Conservation (phyloP, 1,284 basidiomycete genomes). For the Phellinidium pouzarii region DNA sequence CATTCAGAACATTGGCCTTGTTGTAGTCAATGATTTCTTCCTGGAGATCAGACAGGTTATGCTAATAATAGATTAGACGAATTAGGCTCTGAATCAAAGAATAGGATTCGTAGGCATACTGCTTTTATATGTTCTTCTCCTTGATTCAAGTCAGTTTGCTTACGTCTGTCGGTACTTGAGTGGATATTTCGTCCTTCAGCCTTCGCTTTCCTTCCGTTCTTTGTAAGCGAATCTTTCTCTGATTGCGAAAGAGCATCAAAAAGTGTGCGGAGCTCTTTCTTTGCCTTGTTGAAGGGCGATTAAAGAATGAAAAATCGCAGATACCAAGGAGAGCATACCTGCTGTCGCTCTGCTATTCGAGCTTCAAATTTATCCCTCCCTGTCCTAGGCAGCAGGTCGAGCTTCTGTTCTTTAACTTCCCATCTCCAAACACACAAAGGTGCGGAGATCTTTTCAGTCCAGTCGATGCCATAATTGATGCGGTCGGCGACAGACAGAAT, state of each 20-base stretch:
- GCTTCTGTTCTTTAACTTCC: conserved; percentile 62
- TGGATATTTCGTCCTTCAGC: conserved; percentile 26
- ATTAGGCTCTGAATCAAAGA: background rate
- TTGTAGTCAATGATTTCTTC: background rate
- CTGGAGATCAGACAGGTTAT: too few relatives aligned
- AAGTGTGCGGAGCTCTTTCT: conserved; percentile 42
- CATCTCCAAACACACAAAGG: conserved; percentile 78
- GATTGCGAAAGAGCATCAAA: conserved; percentile 51
- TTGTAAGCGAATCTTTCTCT: conserved; percentile 48
- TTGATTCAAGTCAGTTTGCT: background rate
- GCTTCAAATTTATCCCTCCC: conserved; percentile 56
- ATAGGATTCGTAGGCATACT: conserved; percentile 14
- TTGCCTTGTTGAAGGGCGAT: conserved; percentile 42
- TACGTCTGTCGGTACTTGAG: conserved; percentile 5
- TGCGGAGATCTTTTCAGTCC: conserved; percentile 44
- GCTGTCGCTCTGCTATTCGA: conserved; percentile 59
- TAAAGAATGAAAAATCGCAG: background rate
- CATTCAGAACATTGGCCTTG: conserved; percentile 25
- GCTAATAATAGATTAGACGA: background rate
- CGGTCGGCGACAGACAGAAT: conserved; percentile 56
- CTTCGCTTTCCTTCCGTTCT: conserved; percentile 41
- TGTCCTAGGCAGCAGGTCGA: conserved; percentile 65
- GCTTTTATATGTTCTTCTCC: background rate
- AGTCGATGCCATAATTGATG: conserved; percentile 70
- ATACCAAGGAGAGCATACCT: conserved; percentile 37